Conservation (phyloP, 768 basidiomycete genomes). For the Leucocoprinus birnbaumii region DNA sequence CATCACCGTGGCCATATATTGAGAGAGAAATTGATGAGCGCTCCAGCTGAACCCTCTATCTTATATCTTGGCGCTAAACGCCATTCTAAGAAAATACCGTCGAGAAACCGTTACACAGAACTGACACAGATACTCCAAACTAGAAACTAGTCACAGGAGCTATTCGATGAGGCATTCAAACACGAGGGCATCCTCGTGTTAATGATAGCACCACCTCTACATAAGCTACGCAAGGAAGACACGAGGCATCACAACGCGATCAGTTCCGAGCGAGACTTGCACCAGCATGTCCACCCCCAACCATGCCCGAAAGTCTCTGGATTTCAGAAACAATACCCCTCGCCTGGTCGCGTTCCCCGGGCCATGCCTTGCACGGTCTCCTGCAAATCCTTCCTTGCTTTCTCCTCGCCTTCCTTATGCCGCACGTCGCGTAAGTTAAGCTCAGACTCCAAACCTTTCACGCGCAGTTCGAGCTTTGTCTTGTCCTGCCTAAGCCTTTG, state of each 20-base stretch:
- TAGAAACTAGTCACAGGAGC: too few relatives aligned
- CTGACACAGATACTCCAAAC: too few relatives aligned
- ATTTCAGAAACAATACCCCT: conserved; percentile 2
- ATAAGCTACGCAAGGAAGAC: not conserved
- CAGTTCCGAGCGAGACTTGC: not conserved
- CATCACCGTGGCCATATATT: too few relatives aligned
- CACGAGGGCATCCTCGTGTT: too few relatives aligned
- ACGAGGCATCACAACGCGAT: not conserved
- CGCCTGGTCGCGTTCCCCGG: not conserved
- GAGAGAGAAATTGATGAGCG: too few relatives aligned
- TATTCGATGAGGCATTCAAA: too few relatives aligned
- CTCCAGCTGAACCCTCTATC: too few relatives aligned
- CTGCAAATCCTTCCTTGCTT: not conserved
- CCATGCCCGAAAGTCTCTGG: not conserved
- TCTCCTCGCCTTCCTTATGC: not conserved
- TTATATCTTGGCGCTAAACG: too few relatives aligned
- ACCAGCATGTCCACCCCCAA: not conserved
- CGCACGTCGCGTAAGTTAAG: not conserved
- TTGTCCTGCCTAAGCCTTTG: not conserved
- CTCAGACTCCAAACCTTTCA: not conserved
- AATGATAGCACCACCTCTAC: too few relatives aligned
- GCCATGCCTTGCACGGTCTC: not conserved
- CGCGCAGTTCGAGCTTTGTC: not conserved
- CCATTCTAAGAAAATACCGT: too few relatives aligned
- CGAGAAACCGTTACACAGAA: too few relatives aligned